Conservation (phyloP, 2,329 filamentous ascomycete genomes). For the Colletotrichum sp. region DNA sequence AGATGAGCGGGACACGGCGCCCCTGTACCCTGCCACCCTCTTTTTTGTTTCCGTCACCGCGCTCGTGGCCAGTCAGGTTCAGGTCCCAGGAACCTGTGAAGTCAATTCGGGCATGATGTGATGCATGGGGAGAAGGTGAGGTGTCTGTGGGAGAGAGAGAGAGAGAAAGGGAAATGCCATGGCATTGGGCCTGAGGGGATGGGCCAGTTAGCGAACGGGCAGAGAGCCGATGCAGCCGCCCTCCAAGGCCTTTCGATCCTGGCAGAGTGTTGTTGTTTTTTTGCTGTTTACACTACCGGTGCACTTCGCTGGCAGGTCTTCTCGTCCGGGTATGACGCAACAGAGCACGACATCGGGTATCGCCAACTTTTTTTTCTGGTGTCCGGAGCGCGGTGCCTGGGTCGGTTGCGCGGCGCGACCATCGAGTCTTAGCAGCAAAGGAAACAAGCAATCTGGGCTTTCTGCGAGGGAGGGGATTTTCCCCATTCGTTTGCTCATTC, state of each 20-base stretch:
- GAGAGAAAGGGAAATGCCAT: not conserved
- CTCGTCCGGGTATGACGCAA: slow-evolving; percentile 19
- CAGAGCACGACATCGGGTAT: slow-evolving; percentile 18
- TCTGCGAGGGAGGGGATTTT: not conserved
- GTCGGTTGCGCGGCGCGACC: not conserved
- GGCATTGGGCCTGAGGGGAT: not conserved
- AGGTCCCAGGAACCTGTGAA: not conserved
- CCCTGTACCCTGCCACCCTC: slow-evolving; percentile 11
- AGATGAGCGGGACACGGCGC: not conserved
- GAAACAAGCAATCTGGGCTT: not conserved
- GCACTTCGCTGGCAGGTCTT: not conserved
- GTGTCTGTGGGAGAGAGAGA: not conserved
- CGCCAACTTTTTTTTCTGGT: slow-evolving; percentile 1
- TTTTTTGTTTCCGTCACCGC: not conserved
- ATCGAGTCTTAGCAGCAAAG: not conserved
- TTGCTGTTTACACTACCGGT: not conserved
- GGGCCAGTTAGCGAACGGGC: slow-evolving; percentile 10
- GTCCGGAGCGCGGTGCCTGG: not conserved
- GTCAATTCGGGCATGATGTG: not conserved
- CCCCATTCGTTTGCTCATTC: not conserved
- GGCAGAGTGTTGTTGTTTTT: not conserved
- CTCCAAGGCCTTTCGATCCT: not conserved
- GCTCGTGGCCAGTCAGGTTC: not conserved
- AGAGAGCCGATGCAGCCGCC: slow-evolving; percentile 8
- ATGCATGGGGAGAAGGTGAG: not conserved